These are phyloP conservation scores for Flaveria brownii DNA, from an alignment of 129 eudicot species.

Conservation along the genomic window DNA sequence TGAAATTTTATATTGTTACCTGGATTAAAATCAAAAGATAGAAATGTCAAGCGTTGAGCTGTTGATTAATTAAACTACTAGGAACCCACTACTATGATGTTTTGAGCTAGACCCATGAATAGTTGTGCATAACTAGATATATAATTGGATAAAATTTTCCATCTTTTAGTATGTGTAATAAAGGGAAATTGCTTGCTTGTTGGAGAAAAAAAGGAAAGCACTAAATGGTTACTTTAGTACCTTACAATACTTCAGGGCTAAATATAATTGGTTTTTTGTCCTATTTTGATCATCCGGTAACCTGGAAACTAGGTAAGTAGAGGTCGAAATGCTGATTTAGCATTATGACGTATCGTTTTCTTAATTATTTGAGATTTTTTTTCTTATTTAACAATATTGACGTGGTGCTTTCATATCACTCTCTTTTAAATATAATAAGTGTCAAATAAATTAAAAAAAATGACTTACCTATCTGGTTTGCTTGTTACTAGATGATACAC, in stretches of 20 bases:
- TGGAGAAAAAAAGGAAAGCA: neutral
- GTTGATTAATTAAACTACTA: neutral
- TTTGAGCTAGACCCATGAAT: neutral
- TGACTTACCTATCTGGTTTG: neutral
- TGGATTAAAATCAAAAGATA: neutral
- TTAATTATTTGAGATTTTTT: neutral
- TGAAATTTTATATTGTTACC: neutral
- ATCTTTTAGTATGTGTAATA: neutral
- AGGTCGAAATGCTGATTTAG: conserved; percentile 8
- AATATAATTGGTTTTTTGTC: neutral
- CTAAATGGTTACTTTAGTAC: neutral
- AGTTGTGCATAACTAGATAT: neutral
- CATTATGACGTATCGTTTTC: neutral
- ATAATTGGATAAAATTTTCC: neutral
- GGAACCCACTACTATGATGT: neutral
- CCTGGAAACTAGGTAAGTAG: neutral
- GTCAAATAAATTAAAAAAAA: neutral
- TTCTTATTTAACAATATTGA: neutral
- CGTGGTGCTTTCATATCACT: neutral
- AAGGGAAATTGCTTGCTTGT: conserved; percentile 1
- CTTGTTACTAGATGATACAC: neutral
- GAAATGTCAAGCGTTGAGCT: neutral
- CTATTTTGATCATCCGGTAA: neutral
- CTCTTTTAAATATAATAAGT: neutral
- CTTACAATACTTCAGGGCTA: neutral